Evolutionary conservation across 2,329 filamentous ascomycete genomes (phyloP).

Genomic region (Nigrospora osmanthi): DNA sequence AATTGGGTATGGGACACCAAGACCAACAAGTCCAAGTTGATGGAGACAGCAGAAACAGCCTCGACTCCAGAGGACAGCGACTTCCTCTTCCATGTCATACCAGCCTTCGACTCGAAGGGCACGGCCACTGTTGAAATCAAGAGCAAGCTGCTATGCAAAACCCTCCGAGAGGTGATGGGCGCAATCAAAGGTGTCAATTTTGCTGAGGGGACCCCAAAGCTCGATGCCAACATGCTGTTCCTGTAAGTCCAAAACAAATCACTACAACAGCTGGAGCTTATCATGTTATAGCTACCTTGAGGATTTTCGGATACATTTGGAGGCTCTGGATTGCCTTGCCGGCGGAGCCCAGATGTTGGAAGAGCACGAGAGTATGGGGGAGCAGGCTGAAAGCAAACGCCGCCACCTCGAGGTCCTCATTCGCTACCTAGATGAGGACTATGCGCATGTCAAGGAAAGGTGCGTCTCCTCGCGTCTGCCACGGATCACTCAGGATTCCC

Average conservation of each 20-base stretch:
- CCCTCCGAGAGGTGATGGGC: constrained; percentile 63
- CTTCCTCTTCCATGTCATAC: constrained; percentile 75
- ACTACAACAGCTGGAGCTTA: background rate
- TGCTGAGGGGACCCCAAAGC: constrained; percentile 68
- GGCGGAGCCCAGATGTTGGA: constrained; percentile 38
- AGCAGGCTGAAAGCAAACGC: constrained; percentile 49
- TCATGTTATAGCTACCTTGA: constrained; percentile 54
- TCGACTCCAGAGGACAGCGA: constrained; percentile 58
- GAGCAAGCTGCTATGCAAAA: constrained; percentile 68
- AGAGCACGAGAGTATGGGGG: constrained; percentile 53
- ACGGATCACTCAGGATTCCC: too few relatives aligned
- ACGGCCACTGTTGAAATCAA: constrained; percentile 81
- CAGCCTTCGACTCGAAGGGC: constrained; percentile 78
- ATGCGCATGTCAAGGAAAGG: constrained; percentile 64
- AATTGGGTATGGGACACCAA: constrained; percentile 46
- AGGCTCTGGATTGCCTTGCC: constrained; percentile 54
- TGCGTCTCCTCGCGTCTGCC: constrained; percentile 7
- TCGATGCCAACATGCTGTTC: constrained; percentile 66
- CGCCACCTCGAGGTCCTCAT: constrained; percentile 65
- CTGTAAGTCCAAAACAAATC: constrained; percentile 31
- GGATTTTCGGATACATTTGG: constrained; percentile 59
- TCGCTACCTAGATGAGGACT: constrained; percentile 76
- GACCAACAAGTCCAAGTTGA: constrained; percentile 44
- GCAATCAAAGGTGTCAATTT: constrained; percentile 71
- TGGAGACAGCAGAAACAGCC: constrained; percentile 40